Evolutionary conservation across 208 protist species (phyloP).

Genomic region (Acanthamoeba lenticulata): DNA sequence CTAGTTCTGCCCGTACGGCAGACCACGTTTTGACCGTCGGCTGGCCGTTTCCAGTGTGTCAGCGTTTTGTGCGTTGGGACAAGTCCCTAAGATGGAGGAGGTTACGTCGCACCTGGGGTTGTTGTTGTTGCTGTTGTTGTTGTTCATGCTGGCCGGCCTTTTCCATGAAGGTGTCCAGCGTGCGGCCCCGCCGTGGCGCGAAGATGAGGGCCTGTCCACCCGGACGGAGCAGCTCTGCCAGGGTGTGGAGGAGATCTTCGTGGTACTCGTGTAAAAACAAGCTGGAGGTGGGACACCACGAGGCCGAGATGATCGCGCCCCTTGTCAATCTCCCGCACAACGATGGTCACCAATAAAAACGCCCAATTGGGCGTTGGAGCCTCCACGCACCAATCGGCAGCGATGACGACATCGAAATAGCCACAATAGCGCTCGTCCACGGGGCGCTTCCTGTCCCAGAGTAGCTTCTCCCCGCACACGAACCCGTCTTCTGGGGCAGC

Average conservation of each 20-base stretch:
- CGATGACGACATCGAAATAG: neutral
- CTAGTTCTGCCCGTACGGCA: too few relatives aligned
- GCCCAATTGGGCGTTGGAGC: too few relatives aligned
- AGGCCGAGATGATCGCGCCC: too few relatives aligned
- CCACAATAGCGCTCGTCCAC: neutral
- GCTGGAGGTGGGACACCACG: neutral
- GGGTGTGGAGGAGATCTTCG: neutral
- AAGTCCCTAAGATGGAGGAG: too few relatives aligned
- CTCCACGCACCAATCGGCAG: neutral
- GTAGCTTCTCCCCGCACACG: constrained; percentile 26
- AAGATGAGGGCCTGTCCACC: neutral
- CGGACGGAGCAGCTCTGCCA: neutral
- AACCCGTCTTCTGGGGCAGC: neutral
- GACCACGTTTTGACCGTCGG: too few relatives aligned
- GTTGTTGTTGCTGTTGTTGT: too few relatives aligned
- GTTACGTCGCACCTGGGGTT: too few relatives aligned
- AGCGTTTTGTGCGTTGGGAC: too few relatives aligned
- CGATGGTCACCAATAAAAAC: too few relatives aligned
- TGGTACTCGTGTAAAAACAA: constrained; percentile 28
- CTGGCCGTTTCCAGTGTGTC: too few relatives aligned
- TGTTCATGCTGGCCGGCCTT: too few relatives aligned
- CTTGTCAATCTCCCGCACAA: too few relatives aligned
- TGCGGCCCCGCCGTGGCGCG: neutral
- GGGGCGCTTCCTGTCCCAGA: neutral
- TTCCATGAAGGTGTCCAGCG: neutral